Percentiles rank a stretch among this genome's conserved stretches.
Conservation (phyloP, 257 asterid genomes). For the Solanum rostratum region DNA sequence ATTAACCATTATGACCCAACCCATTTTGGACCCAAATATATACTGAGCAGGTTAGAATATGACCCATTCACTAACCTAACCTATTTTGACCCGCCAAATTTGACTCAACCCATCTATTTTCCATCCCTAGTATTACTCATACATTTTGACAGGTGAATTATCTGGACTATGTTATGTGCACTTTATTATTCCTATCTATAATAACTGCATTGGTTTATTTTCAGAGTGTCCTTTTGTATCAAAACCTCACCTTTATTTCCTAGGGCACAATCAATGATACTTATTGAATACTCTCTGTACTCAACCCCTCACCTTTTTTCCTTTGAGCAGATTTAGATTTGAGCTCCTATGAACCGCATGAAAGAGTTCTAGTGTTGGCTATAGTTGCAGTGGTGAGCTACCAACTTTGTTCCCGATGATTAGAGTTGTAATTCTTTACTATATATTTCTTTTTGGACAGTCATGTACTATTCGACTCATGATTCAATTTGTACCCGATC, state of each 20-base stretch:
- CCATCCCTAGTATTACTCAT: neutral
- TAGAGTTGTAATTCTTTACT: neutral
- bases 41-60: neutral
- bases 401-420: neutral
- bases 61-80: neutral
- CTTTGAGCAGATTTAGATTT: neutral
- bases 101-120: neutral
- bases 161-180: neutral
- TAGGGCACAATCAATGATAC: neutral
- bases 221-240: neutral
- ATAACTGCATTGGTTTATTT: neutral
- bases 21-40: neutral
- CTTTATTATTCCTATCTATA: neutral
- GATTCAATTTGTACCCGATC: neutral
- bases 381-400: neutral
- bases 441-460: neutral
- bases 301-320: neutral
- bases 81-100: neutral
- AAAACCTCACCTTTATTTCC: neutral
- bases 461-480: neutral
- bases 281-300: neutral
- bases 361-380: neutral
- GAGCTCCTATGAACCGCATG: neutral
- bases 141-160: neutral
- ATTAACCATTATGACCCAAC: neutral